Base-by-base conservation (phyloP, 75 land plant species). In the Cunninghamia lanceolata region DNA sequence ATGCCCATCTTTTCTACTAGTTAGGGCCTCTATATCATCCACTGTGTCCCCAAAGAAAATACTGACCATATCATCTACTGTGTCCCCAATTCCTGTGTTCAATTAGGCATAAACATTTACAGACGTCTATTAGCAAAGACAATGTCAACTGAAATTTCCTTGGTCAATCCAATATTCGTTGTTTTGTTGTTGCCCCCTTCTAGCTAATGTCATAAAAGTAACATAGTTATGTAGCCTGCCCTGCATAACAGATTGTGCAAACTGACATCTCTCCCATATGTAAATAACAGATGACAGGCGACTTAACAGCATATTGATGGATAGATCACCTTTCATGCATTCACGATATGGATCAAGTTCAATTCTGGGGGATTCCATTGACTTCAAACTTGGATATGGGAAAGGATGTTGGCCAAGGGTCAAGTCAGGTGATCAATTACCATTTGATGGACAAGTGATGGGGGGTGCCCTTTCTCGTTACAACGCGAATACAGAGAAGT, bases 291-390 rank as follows among this genome's bases (percentile, higher is more conserved):
- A 87, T 21, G 42, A 45, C 46, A 77, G 84, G 45, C 83, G 85
- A 84, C 40, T 87, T 85, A 53, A 82, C 77, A 36, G 68, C 82
- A 54, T 87, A 50, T 83, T 84, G 56, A 84, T 84, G 85, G 88
- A 87, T 80, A 70, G 74, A 70, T 70, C 74, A 70, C 74, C 30
- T 10, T 30, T 70, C 74, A 70, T 70, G 35, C 35, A 30, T 8
- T 30, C 74, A 70, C 74, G 74, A 30, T 70, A 70, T 30, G 34
- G 74, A 5, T 30, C 74, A 70, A 70, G 74, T n/a, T 70, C 74
- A 70, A 30, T 70, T 70, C 10, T 70, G 35, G 74, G 34, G 74
- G 74, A 70, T 30, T 9, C 74, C 74, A 28, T 70, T 2, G 74
- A 70, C 30, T 70, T 28, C 74, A 70, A 70, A n/a, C 74, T 70